These are phyloP conservation scores for Acanthochlamys bracteata DNA, from an alignment of 106 monocot species.

Conservation along the genomic window DNA sequence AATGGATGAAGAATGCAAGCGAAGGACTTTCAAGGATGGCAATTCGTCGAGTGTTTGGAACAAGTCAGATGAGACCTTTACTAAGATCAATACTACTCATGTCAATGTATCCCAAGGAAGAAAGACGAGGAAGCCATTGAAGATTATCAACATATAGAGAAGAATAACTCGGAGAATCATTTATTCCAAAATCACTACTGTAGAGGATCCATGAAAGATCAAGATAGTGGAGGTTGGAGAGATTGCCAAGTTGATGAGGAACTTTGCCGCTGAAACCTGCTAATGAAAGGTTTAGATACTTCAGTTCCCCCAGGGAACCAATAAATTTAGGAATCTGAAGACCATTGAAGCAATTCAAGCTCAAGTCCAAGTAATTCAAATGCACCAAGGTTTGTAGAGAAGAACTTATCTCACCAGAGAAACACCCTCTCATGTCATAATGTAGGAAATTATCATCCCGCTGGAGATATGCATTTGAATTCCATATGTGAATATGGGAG, in stretches of 20 bases:
- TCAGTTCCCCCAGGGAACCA: conserved; percentile 13
- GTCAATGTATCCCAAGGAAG: conserved; percentile 19
- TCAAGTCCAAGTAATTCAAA: conserved; percentile 28
- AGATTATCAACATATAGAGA: background rate
- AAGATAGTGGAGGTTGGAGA: conserved; percentile 1
- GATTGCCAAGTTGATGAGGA: conserved; percentile 18
- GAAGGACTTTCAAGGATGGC: background rate
- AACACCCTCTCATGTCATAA: background rate
- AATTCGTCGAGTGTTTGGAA: conserved; percentile 11
- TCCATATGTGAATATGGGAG: background rate
- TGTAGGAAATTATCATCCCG: background rate
- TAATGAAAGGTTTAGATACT: conserved; percentile 17
- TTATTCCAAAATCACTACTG: background rate
- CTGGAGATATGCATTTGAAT: background rate
- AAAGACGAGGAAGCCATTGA: conserved; percentile 20
- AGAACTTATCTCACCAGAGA: conserved; percentile 8
- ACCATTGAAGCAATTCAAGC: conserved; percentile 13
- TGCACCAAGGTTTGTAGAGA: background rate
- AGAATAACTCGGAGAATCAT: background rate
- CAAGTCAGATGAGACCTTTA: background rate
- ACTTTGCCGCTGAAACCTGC: conserved; percentile 8
- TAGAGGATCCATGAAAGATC: background rate
- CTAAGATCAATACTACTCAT: conserved; percentile 9
- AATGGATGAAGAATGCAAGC: background rate
- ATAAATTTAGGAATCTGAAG: conserved; percentile 12